Percentiles rank a stretch among this genome's conserved stretches.
Conservation (phyloP, 306 rosid genomes). For the Urtica urens region DNA sequence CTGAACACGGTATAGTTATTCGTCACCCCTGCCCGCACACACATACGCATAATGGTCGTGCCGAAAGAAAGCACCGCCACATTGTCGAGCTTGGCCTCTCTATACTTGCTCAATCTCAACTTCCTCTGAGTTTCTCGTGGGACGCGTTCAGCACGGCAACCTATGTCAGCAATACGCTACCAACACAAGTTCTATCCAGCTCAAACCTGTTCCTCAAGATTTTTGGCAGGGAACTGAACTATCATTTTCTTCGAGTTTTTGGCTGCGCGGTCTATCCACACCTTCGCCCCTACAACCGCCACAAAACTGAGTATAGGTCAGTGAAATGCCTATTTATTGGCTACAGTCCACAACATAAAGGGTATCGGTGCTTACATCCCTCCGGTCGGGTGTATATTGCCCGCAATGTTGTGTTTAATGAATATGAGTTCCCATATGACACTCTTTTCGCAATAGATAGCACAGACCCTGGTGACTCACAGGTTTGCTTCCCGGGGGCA, state of each 20-base stretch:
- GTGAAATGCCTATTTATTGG: neutral
- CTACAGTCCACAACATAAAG: neutral
- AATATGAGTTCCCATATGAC: too few species aligned
- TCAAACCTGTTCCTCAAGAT: neutral
- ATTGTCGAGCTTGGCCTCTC: neutral
- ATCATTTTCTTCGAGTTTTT: neutral
- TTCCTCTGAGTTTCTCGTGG: neutral
- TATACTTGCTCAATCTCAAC: neutral
- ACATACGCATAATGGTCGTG: neutral
- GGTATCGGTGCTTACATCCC: neutral
- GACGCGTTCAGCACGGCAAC: neutral
- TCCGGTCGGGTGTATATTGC: neutral
- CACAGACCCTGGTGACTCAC: neutral
- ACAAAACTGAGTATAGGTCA: neutral
- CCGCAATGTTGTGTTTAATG: neutral
- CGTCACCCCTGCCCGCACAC: neutral
- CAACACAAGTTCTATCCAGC: neutral
- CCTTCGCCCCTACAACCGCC: neutral
- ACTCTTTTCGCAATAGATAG: too few species aligned
- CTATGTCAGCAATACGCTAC: neutral
- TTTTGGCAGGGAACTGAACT: neutral
- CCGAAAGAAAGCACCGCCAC: neutral
- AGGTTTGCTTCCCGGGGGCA: too few species aligned
- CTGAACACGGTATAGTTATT: neutral
- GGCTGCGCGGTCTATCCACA: neutral